Conservation (phyloP, 192 early-diverging fungal species). For the Paraglomus brasilianum region DNA sequence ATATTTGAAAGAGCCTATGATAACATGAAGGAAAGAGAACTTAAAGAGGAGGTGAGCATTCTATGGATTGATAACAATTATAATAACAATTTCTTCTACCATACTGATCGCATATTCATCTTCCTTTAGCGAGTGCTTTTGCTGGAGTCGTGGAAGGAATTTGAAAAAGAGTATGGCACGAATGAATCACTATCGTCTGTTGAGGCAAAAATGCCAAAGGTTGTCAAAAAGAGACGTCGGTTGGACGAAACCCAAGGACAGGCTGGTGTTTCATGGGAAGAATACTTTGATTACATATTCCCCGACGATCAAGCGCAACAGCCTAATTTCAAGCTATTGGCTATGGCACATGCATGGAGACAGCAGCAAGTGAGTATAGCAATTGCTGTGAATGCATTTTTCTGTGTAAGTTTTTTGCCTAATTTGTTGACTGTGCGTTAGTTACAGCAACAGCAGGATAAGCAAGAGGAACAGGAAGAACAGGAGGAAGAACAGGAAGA, state of each 20-base stretch:
- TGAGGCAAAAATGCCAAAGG: conserved; percentile 77
- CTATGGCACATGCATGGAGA: conserved; percentile 88
- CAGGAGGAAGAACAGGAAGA: no score
- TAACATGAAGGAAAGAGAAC: conserved; percentile 62
- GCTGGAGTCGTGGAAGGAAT: conserved; percentile 89
- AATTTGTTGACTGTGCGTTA: no score
- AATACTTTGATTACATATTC: conserved; percentile 99
- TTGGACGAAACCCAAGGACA: conserved; percentile 58
- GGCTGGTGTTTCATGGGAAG: conserved; percentile 76
- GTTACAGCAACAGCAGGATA: no score
- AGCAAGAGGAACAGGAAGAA: no score
- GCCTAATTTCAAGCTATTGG: conserved; percentile 86
- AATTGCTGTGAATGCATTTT: no score
- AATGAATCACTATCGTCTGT: conserved; percentile 59
- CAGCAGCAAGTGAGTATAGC: background rate
- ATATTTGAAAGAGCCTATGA: conserved; percentile 78
- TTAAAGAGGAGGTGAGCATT: conserved; percentile 74
- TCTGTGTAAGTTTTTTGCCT: no score
- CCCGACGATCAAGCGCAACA: conserved; percentile 91
- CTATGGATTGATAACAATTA: background rate
- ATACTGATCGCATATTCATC: conserved; percentile 2
- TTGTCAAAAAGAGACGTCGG: conserved; percentile 86
- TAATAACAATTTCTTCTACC: background rate
- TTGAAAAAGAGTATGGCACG: conserved; percentile 65
- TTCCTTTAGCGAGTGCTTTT: conserved; percentile 66